phyloP scores from a whole-genome alignment of 2,329 filamentous ascomycete genomes.

The Aspergillus terreus region DNA sequence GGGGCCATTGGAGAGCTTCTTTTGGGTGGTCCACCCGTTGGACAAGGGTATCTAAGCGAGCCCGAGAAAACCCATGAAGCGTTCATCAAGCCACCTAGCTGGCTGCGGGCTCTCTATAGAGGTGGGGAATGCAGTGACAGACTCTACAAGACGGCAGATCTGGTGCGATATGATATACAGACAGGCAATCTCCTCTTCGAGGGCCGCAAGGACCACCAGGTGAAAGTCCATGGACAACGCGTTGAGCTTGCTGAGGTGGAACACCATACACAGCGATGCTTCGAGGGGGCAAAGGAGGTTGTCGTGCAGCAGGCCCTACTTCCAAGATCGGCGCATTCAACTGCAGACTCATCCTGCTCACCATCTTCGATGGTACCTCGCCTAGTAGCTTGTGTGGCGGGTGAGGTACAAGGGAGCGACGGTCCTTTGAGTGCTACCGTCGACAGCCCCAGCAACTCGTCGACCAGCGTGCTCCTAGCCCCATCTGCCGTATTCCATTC shows the following conservation, averaged over 20 bases:
- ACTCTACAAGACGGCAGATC: background rate
- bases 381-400: too few species aligned
- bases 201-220: slow-evolving; percentile 57
- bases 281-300: background rate
- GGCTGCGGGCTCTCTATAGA: background rate
- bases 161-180: background rate
- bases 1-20: background rate
- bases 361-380: too few species aligned
- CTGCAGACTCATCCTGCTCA: too few species aligned
- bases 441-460: too few species aligned
- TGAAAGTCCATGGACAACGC: slow-evolving; percentile 59
- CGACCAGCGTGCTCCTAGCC: too few species aligned
- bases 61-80: background rate
- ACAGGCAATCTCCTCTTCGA: background rate
- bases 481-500: too few species aligned
- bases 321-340: background rate
- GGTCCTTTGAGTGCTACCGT: too few species aligned
- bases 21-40: background rate
- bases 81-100: background rate
- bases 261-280: background rate
- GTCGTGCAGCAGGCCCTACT: background rate
- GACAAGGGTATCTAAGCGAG: background rate
- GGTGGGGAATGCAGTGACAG: background rate
- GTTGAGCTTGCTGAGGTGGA: slow-evolving; percentile 7
- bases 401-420: too few species aligned